Base-by-base conservation (phyloP, 163 green algal species). In the Chloromonas sp. region DNA sequence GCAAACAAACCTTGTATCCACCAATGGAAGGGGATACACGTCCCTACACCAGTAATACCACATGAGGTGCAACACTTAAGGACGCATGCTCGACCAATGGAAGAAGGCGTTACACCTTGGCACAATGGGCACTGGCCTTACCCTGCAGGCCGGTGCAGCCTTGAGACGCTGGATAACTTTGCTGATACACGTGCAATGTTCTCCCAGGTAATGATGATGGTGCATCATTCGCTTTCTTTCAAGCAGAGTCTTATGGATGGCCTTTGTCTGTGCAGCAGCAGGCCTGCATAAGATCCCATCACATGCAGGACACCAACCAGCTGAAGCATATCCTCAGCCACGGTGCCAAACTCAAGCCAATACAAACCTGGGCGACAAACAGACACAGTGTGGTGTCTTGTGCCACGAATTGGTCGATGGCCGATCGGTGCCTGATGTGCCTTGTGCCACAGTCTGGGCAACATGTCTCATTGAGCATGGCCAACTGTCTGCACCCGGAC, bases 181-280 rank as follows among this genome's bases (percentile, higher is more conserved):
- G 85, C 85, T 11, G 85, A 87, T 58, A 87, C 85, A 58, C 85
- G 85, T 0, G 85, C 85, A 2, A 74, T 78, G 2, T 87, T 87
- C 81, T 84, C 74, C 5, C 81, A 85, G 79, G 84, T 84, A 58
- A 79, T 36, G 36, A 36, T 36, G 36, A 36, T 36, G 36, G 36
- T 36, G 36, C 36, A 36, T 36, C 36, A 36, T 36, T 36, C 36
- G 36, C 36, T 36, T 36, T 36, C 36, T 36, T 36, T 36, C 36
- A 36, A 36, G 36, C 36, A 36, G 36, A 60, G 11, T 81, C 14
- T 60, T 3, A 15, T 81, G 76, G 76, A 11, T 81, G 66, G 8
- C 11, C 8, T 76, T 76, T 8, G 66, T 8, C 66, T n/a, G 66
- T 8, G 66, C 11, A 11, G 66, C 5, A 76, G 66, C 66, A n/a